Conservation (phyloP, 768 basidiomycete genomes). For the Phylloporus scabripes region DNA sequence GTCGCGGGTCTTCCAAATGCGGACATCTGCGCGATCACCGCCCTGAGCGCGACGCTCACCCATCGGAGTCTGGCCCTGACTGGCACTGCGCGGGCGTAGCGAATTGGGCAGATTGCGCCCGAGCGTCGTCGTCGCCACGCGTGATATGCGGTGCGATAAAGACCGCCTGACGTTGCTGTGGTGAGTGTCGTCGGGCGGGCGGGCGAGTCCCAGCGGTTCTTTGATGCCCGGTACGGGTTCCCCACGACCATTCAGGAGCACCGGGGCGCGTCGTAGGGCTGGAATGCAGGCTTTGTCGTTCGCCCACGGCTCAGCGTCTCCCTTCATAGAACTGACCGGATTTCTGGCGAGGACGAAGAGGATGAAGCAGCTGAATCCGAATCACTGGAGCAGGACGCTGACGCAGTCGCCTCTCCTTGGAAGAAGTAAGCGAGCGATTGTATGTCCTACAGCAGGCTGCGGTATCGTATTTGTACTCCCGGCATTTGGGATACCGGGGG, state of each 20-base stretch:
- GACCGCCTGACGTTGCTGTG: constrained; percentile 26
- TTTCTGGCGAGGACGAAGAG: background rate
- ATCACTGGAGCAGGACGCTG: background rate
- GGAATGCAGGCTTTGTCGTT: constrained; percentile 12
- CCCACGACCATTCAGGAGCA: constrained; percentile 30
- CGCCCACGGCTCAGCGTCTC: background rate
- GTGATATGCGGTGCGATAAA: constrained; percentile 33
- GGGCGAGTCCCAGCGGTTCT: background rate
- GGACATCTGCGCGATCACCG: constrained; percentile 7
- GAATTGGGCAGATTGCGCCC: constrained; percentile 28
- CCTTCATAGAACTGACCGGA: constrained; percentile 9
- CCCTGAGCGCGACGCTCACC: background rate
- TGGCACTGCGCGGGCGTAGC: constrained; percentile 10
- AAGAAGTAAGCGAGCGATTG: background rate
- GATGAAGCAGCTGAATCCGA: background rate
- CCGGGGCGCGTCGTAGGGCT: constrained; percentile 35
- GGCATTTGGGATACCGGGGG: background rate
- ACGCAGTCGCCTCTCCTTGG: background rate
- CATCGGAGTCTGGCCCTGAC: background rate
- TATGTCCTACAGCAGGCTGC: background rate
- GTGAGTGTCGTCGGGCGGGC: background rate
- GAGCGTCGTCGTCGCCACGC: constrained; percentile 27
- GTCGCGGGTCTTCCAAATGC: constrained; percentile 20
- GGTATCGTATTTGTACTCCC: background rate
- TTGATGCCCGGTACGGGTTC: constrained; percentile 13